These are phyloP conservation scores for Trichoderma parareesei DNA, from an alignment of 495 filamentous ascomycete species.

Conservation along the genomic window DNA sequence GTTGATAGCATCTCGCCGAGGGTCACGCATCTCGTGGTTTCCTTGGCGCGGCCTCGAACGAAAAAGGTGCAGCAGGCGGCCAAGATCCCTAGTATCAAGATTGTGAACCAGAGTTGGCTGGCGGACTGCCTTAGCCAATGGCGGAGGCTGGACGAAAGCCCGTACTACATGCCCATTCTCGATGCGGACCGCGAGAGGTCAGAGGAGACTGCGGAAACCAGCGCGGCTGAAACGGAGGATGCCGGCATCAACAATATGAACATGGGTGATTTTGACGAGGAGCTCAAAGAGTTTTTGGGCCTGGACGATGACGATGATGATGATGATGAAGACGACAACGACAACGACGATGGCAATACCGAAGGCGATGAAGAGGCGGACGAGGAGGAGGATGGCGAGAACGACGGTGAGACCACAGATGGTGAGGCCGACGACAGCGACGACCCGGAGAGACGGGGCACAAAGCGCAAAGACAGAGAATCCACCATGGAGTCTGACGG, in stretches of 20 bases:
- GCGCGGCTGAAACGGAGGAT: conserved; percentile 28
- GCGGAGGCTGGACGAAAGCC: conserved; percentile 63
- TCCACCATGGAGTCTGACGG: conserved; percentile 25
- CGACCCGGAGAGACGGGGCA: neutral
- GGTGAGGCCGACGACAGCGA: conserved; percentile 8
- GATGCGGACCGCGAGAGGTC: conserved; percentile 15
- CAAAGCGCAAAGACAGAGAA: conserved; percentile 23
- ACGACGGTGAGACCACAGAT: conserved; percentile 17
- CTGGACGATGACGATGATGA: conserved; percentile 38
- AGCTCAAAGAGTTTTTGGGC: conserved; percentile 68
- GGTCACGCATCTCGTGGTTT: conserved; percentile 48
- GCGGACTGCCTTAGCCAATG: conserved; percentile 71
- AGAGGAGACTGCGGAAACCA: conserved; percentile 17
- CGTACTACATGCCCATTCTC: conserved; percentile 58
- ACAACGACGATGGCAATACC: conserved; percentile 34
- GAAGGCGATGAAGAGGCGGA: conserved; percentile 26
- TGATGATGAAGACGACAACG: conserved; percentile 42
- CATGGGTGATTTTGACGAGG: conserved; percentile 52
- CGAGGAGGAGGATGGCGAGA: conserved; percentile 19
- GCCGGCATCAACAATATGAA: conserved; percentile 32
- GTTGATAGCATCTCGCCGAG: conserved; percentile 39
- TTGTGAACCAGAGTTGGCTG: conserved; percentile 87
- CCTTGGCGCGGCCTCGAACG: conserved; percentile 60
- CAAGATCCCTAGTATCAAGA: conserved; percentile 63
- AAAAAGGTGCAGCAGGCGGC: conserved; percentile 79